Evolutionary conservation across 2,329 filamentous ascomycete species (phyloP), one percentile per base, ranked within the genome.

Genomic region (Phaeophleospora eucalypticola): DNA sequence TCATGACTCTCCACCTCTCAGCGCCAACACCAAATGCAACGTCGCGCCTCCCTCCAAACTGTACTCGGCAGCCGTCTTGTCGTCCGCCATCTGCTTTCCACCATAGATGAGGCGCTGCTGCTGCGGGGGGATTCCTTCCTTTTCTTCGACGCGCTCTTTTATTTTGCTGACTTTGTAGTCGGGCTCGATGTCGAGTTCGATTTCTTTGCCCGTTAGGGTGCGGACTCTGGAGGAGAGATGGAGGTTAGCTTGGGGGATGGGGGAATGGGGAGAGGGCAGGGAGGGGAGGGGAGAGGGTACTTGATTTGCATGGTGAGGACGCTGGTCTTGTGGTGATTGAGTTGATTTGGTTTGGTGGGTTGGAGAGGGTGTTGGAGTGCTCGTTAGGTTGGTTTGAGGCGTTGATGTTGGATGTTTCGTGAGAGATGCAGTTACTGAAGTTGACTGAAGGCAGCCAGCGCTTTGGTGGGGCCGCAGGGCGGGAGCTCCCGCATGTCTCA

Each of bases 111-210:
- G 76, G 49, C 93, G 84, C 72, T 98, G 93, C 73, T 98, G 93
- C 15, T 93, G 89, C 1, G 93, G 93, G 36, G 93, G 91, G 62
- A 98, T 98, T 47, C 93, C 93, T 68, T 97, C 93, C 74, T 97
- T 97, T 76, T 98, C 93, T 71, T 98, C 93, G 46, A 98, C 93
- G 64, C 91, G 90, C 73, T 97, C 93, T 79, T 98, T 98, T 78
- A 98, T 97, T 69, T 90, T 84, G 21, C 65, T 60, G 72, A 94
- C 90, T 80, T 90, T 95, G 79, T 95, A 95, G 65, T 89, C 84
- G 43, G 82, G 78, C 76, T 97, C 93, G 67, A 98, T 95, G 66
- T 97, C 90, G 63, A 98, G 83, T 78, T 97, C 91, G 69, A 97
- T 97, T 75, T 98, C 89, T 78, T 97, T 97, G 66, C 93, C 93